phyloP scores from a whole-genome alignment of 371 early-diverging fungal species.

The Capillidium rhysosporum region DNA sequence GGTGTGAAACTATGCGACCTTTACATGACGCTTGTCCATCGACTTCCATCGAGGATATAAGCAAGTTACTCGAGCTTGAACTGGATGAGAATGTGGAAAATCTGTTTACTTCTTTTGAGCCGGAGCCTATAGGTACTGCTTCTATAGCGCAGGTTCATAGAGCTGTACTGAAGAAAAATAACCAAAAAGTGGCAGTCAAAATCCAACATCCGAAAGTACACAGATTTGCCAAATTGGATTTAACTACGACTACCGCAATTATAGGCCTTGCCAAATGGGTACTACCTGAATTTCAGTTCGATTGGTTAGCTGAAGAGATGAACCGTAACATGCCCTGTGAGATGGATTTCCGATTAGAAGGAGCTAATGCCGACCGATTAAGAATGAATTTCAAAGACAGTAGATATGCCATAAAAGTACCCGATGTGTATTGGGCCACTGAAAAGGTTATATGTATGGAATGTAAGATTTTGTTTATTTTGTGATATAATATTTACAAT shows the following conservation, averaged over 20 bases:
- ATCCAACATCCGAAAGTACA: slow-evolving; percentile 71
- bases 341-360: slow-evolving; percentile 67
- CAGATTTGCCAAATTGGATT: slow-evolving; percentile 54
- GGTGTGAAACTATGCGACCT: slow-evolving; percentile 62
- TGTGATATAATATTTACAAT: not conserved
- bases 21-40: slow-evolving; percentile 73
- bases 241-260: slow-evolving; percentile 42
- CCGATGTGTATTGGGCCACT: slow-evolving; percentile 20
- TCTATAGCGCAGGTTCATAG: slow-evolving; percentile 72
- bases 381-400: slow-evolving; percentile 28
- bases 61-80: slow-evolving; percentile 43
- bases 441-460: slow-evolving; percentile 26
- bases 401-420: slow-evolving; percentile 15
- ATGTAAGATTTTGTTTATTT: slow-evolving; percentile 9
- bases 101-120: slow-evolving; percentile 47
- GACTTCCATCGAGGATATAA: slow-evolving; percentile 42
- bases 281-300: slow-evolving; percentile 77
- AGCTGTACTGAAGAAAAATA: slow-evolving; percentile 28
- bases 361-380: slow-evolving; percentile 43
- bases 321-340: slow-evolving; percentile 61
- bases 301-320: slow-evolving; percentile 84
- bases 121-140: slow-evolving; percentile 59
- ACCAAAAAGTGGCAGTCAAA: slow-evolving; percentile 68
- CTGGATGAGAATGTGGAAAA: slow-evolving; percentile 34
- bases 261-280: slow-evolving; percentile 34